Evolutionary conservation across 1,284 basidiomycete genomes (phyloP).

Genomic region (Cryptococcus neoformans): DNA sequence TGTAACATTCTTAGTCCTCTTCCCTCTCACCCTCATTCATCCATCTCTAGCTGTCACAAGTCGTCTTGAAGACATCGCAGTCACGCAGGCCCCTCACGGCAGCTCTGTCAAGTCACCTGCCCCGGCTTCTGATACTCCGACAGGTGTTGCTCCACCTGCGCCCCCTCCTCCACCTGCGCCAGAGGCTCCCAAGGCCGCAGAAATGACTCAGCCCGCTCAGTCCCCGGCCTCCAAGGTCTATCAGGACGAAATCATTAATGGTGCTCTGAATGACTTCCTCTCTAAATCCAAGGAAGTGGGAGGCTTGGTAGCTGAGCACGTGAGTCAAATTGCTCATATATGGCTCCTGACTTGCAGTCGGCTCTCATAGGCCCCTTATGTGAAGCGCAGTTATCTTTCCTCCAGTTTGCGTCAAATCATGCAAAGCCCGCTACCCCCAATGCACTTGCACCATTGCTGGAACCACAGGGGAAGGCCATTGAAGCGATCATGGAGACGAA

Average conservation of each 20-base stretch:
- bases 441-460: constrained; percentile 60
- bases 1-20: constrained; percentile 22
- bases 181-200: constrained; percentile 48
- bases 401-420: constrained; percentile 69
- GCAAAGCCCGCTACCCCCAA: constrained; percentile 60
- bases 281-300: constrained; percentile 72
- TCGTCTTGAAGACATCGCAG: constrained; percentile 86
- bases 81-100: constrained; percentile 43
- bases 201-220: constrained; percentile 40
- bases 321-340: constrained; percentile 48
- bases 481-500: constrained; percentile 73
- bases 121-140: constrained; percentile 42
- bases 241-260: constrained; percentile 67
- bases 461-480: constrained; percentile 70
- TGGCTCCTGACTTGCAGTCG: constrained; percentile 54
- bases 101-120: constrained; percentile 32
- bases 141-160: constrained; percentile 32
- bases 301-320: constrained; percentile 70
- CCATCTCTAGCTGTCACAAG: constrained; percentile 79
- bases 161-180: constrained; percentile 48
- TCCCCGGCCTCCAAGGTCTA: constrained; percentile 69
- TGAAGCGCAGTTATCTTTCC: constrained; percentile 63
- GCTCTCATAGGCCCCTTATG: constrained; percentile 67
- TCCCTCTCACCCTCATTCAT: neutral
- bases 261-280: constrained; percentile 68